Evolutionary conservation across 1,284 basidiomycete genomes (phyloP), one percentile per base, ranked within the genome.

Genomic region (Termitomyces sp.): DNA sequence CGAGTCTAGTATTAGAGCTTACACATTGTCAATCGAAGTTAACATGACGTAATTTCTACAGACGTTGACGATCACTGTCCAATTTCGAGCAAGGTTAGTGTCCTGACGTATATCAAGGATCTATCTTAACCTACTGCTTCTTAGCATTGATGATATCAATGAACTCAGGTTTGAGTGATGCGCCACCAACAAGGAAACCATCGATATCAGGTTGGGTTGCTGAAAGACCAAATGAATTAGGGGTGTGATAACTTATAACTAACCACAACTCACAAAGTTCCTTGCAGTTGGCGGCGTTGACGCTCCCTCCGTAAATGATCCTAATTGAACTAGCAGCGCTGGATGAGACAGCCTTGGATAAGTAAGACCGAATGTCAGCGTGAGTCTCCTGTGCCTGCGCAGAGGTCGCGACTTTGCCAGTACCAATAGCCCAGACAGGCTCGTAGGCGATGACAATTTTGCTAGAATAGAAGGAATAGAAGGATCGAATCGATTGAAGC

Each of bases 361-460:
- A 79, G 80, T 86, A 98, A 31, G 75, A 68, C 63, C 96, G 91
- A 65, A 95, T 88, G 60, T 88, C 86, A 45, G 80, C 81, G 70
- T 99, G 97, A 1, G 92, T 87, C 50, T 96, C 91, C 74, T 99
- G 95, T 1, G 97, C 97, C 72, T 94, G 91, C n/a, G 73, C 77
- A 3, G 90, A 78, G 36, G 93, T 94, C 41, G 97, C 96, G 57
- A 98, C 95, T 74, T 93, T 96, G 62, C 94, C 94, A 19, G 94
- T 98, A 54, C 95, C 96, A 69, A 99, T 99, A 40, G 96, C 97
- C 97, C 96, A 99, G 30, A 99, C 96, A 45, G 93, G 92, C 71
- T 95, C 92, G 71, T 94, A 99, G 17, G 96, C 96, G 65, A 99
- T 80, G 59, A 99, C 96, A 68, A 98, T 80, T 65, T 92, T 87